Conservation (phyloP, 805 yeast species). For the Cyberlindnera amylophila region DNA sequence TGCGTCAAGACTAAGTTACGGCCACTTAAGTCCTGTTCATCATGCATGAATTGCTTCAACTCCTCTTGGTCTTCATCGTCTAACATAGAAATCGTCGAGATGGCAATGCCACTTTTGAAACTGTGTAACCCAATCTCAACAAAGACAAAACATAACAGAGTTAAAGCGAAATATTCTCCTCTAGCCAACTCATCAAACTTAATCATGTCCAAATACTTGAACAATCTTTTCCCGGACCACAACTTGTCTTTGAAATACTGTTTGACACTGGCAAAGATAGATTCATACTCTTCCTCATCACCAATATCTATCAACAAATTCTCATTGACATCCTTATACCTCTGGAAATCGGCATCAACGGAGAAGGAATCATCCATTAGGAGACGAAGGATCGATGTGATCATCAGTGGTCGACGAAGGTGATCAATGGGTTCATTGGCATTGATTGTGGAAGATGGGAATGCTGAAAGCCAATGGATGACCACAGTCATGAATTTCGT, state of each 20-base stretch:
- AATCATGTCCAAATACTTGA: slow-evolving; percentile 11
- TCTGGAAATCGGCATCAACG: slow-evolving; percentile 1
- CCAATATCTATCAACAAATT: background rate
- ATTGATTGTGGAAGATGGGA: slow-evolving; percentile 9
- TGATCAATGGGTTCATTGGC: slow-evolving; percentile 15
- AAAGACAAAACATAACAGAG: slow-evolving; percentile 16
- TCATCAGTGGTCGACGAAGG: slow-evolving; percentile 22
- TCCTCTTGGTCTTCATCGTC: slow-evolving; percentile 14
- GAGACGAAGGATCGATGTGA: slow-evolving; percentile 16
- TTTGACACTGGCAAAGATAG: slow-evolving; percentile 7
- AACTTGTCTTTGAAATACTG: slow-evolving; percentile 4
- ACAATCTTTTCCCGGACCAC: slow-evolving; percentile 8
- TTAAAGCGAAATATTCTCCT: slow-evolving; percentile 13
- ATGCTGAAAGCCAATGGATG: slow-evolving; percentile 15
- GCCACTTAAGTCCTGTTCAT: slow-evolving; percentile 19
- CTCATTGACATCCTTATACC: background rate
- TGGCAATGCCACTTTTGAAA: slow-evolving; percentile 14
- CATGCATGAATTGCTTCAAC: slow-evolving; percentile 20
- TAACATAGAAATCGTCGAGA: slow-evolving; percentile 11
- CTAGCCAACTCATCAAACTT: slow-evolving; percentile 4
- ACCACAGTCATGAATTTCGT: slow-evolving; percentile 7
- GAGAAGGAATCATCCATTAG: slow-evolving; percentile 8
- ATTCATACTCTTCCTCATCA: slow-evolving; percentile 2
- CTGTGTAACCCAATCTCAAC: slow-evolving; percentile 20
- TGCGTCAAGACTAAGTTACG: slow-evolving; percentile 19